phyloP scores from a whole-genome alignment of 371 early-diverging fungal genomes.

The Mortierella sp. region DNA sequence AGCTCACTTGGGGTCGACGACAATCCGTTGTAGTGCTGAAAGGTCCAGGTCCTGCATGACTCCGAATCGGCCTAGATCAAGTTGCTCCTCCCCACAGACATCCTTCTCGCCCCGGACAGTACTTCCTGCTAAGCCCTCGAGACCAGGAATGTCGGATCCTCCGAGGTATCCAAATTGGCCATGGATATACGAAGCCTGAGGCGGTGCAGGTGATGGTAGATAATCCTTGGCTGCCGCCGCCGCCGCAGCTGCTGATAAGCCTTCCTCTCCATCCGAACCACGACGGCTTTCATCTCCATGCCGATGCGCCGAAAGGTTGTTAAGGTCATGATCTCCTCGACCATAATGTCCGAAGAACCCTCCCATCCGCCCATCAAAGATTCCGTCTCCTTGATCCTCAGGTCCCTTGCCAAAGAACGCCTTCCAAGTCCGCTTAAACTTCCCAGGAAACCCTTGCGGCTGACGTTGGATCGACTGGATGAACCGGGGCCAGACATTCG shows the following conservation, averaged over 20 bases:
- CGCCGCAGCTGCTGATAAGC: not conserved
- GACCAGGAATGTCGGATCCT: not conserved
- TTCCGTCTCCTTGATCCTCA: not conserved
- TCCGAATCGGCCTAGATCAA: constrained; percentile 29
- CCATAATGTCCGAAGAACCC: not conserved
- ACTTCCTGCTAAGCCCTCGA: not conserved
- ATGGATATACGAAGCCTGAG: constrained; percentile 28
- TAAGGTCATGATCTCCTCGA: not conserved
- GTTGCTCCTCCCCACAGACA: constrained; percentile 1
- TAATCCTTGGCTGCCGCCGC: not conserved
- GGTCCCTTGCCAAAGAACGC: constrained; percentile 7
- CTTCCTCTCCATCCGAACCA: not conserved
- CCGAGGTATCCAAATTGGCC: constrained; percentile 17
- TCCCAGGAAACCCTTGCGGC: constrained; percentile 28
- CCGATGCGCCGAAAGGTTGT: not conserved
- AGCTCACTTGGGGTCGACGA: constrained; percentile 30
- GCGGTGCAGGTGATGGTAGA: constrained; percentile 14
- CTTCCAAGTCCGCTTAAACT: constrained; percentile 29
- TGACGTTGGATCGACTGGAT: constrained; percentile 37
- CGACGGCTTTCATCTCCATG: not conserved
- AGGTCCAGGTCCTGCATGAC: constrained; percentile 53
- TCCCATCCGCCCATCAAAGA: constrained; percentile 2
- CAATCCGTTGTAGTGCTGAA: constrained; percentile 30
- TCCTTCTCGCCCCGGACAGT: constrained; percentile 4
- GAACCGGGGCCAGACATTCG: constrained; percentile 53